phyloP scores from a whole-genome alignment of 179 eudicot species.

The Drosera spatulata region DNA sequence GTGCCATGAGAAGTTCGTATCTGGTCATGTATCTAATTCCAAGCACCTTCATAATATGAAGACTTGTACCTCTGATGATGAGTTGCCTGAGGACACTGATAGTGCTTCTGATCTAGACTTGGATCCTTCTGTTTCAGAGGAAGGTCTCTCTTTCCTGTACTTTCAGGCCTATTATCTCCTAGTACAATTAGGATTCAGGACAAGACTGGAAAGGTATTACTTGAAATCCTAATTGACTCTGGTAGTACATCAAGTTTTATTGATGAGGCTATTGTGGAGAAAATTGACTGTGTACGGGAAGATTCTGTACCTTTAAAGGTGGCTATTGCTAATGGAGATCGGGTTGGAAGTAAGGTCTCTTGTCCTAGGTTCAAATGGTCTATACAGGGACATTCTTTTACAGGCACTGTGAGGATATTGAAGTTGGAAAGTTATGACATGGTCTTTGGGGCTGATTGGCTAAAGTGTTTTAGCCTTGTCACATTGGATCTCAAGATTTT shows the following conservation, averaged over 20 bases:
- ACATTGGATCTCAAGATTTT: neutral
- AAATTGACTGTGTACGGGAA: neutral
- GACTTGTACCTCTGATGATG: too few relatives aligned
- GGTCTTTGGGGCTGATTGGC: neutral
- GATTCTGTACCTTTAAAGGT: neutral
- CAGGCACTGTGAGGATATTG: neutral
- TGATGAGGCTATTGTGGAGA: neutral
- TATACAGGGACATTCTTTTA: slow-evolving; percentile 4
- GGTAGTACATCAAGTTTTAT: neutral
- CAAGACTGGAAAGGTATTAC: too few relatives aligned
- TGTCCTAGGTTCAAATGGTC: slow-evolving; percentile 13
- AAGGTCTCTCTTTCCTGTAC: too few relatives aligned
- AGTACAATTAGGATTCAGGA: too few relatives aligned
- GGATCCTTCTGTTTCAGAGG: too few relatives aligned
- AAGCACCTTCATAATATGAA: too few relatives aligned
- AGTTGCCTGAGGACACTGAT: too few relatives aligned
- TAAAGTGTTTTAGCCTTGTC: neutral
- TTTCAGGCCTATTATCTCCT: too few relatives aligned
- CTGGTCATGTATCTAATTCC: too few relatives aligned
- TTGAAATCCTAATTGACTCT: too few relatives aligned
- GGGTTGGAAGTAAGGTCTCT: neutral
- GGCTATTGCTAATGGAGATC: neutral
- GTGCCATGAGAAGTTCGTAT: too few relatives aligned
- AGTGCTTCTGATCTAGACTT: too few relatives aligned
- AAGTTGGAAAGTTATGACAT: neutral